Evolutionary conservation across 1,284 basidiomycete genomes (phyloP).

Genomic region (Sporisorium graminicola): DNA sequence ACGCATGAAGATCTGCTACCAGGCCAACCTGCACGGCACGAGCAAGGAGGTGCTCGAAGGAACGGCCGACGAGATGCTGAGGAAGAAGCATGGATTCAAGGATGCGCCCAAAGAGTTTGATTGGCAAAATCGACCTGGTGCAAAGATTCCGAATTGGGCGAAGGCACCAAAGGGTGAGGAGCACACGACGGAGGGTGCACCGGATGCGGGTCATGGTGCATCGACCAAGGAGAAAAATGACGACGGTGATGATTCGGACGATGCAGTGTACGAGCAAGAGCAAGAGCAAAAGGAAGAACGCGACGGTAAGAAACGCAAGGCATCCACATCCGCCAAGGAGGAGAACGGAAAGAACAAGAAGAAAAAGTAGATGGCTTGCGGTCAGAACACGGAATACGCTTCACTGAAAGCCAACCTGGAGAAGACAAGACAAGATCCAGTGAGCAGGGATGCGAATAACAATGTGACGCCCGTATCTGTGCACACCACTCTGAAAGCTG

Average conservation of each 20-base stretch:
- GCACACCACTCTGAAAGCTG: slow-evolving; percentile 47
- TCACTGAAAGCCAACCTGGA: no score
- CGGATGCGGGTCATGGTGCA: not conserved
- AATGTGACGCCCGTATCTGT: slow-evolving; percentile 58
- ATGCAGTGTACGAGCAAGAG: slow-evolving; percentile 32
- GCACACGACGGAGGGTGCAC: slow-evolving; percentile 26
- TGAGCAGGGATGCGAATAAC: no score
- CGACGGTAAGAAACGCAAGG: slow-evolving; percentile 27
- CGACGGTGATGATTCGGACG: slow-evolving; percentile 33
- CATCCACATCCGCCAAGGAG: not conserved
- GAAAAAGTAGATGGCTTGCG: slow-evolving; percentile 11
- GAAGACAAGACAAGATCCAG: no score
- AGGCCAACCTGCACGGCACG: slow-evolving; percentile 44
- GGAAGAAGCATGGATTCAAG: slow-evolving; percentile 55
- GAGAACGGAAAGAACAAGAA: slow-evolving; percentile 30
- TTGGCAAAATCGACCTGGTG: slow-evolving; percentile 35
- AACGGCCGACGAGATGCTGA: slow-evolving; percentile 53
- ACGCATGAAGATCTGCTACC: slow-evolving; percentile 55
- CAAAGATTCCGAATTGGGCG: slow-evolving; percentile 59
- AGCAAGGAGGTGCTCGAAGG: slow-evolving; percentile 60
- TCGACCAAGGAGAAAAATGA: slow-evolving; percentile 26
- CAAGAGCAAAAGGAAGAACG: slow-evolving; percentile 40
- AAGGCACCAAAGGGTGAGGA: slow-evolving; percentile 41
- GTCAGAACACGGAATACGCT: not conserved
- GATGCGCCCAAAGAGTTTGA: slow-evolving; percentile 39